These are phyloP conservation scores for Trametes sanguinea DNA, from an alignment of 768 basidiomycete genomes.

Conservation along the genomic window DNA sequence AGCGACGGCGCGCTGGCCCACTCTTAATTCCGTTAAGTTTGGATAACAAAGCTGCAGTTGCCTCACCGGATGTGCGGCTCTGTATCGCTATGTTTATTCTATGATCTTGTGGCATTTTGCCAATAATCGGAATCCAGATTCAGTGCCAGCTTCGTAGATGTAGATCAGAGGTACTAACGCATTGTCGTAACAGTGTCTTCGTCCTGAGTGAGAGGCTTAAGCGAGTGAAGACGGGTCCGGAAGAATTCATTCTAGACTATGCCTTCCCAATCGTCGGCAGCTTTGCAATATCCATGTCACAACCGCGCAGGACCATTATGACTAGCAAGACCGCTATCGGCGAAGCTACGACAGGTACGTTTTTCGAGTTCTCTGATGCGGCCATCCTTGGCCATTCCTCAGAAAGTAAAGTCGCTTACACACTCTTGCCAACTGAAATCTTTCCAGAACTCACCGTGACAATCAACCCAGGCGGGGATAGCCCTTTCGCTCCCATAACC, in stretches of 20 bases:
- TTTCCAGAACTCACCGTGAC: constrained; percentile 54
- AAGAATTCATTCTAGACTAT: constrained; percentile 47
- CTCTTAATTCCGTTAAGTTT: too few relatives aligned
- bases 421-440: not conserved
- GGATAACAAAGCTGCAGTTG: too few relatives aligned
- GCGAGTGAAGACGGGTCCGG: constrained; percentile 21
- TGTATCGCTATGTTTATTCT: too few relatives aligned
- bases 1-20: too few relatives aligned
- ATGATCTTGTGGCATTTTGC: too few relatives aligned
- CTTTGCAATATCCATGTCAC: constrained; percentile 59
- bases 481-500: constrained; percentile 37
- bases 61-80: too few relatives aligned
- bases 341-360: constrained; percentile 46
- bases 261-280: constrained; percentile 58
- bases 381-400: not conserved
- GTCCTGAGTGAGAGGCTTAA: constrained; percentile 43
- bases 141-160: too few relatives aligned
- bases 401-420: not conserved
- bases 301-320: constrained; percentile 39
- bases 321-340: constrained; percentile 31
- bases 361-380: too few relatives aligned
- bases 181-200: constrained; percentile 42
- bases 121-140: too few relatives aligned
- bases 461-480: constrained; percentile 47
- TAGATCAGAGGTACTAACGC: too few relatives aligned